Evolutionary conservation across 306 rosid genomes (phyloP), one percentile per base, ranked within the genome.

Genomic region (Vigna nakashimae): DNA sequence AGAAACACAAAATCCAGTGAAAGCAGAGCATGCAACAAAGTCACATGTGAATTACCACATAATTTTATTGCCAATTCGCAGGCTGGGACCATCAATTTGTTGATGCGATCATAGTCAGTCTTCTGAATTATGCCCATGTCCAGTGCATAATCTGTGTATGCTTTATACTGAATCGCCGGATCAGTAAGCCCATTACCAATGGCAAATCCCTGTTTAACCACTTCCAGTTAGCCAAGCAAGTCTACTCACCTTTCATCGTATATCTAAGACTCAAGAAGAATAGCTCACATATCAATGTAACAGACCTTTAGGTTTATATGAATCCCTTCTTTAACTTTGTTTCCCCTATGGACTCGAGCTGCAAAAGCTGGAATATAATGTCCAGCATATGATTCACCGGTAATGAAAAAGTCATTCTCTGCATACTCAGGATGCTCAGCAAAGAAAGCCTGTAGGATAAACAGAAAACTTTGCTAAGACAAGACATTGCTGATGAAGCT

Each of bases 291-390:
- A 11, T 40, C 32, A 74, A 69, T 34, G 72, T 50, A 65, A 43
- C 86, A 72, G n/a, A 89, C 99, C 94, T 92, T 95, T 28, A 95
- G 85, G 76, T 92, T 95, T 80, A 95, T 88, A 87, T 95, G 98
- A 83, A 85, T 91, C 80, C 99, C 99, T 86, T 91, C 97, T 38
- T 89, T 95, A 55, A 91, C 98, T 84, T 92, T 92, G 91, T 95
- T 95, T 81, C 99, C 99, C 71, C 9, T 90, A 50, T 91, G 97
- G 34, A 95, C 90, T 75, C 98, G 92, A 74, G 98, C 89, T 65
- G 99, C 99, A 86, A 95, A 85, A 64, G 99, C 99, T 38, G 99
- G 99, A 84, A 95, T 95, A 56, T 95, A 95, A 85, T 95, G 99
- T 62, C 99, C 99, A 12, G 99, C 98, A 87, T 95, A 95, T 62